Conservation (phyloP, 768 basidiomycete species). For the Rhodotorula sphaerocarpa region DNA sequence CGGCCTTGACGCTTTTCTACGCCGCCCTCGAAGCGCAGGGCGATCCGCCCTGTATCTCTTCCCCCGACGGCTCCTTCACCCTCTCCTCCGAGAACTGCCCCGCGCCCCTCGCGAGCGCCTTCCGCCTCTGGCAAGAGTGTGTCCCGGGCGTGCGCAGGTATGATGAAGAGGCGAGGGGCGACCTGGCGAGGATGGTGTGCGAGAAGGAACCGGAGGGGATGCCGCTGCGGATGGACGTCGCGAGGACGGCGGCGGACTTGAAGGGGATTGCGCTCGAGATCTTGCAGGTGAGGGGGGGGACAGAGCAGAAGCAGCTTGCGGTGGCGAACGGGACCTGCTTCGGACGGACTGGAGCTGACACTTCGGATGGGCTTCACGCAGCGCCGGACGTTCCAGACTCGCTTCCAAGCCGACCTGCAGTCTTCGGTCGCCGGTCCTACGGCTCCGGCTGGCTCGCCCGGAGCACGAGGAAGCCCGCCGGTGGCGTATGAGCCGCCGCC, state of each 20-base stretch:
- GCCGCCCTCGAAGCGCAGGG: constrained; percentile 69
- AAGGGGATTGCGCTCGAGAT: constrained; percentile 80
- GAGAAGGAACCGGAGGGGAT: constrained; percentile 46
- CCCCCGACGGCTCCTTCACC: constrained; percentile 54
- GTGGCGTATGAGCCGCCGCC: constrained; percentile 62
- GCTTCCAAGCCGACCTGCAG: constrained; percentile 66
- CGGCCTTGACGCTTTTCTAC: constrained; percentile 75
- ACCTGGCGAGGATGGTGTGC: constrained; percentile 73
- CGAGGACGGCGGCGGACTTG: constrained; percentile 68
- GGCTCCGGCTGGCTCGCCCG: too few relatives aligned
- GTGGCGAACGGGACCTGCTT: too few relatives aligned
- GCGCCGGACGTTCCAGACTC: constrained; percentile 70
- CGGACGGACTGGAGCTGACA: background rate
- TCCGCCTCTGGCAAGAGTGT: constrained; percentile 61
- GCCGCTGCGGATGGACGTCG: constrained; percentile 48
- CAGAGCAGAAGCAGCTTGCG: too few relatives aligned
- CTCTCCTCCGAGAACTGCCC: constrained; percentile 66
- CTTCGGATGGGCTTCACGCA: constrained; percentile 45
- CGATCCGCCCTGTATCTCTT: constrained; percentile 68
- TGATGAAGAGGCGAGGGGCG: constrained; percentile 60
- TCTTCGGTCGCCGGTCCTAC: too few relatives aligned
- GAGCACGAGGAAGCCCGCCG: too few relatives aligned
- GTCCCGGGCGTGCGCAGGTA: constrained; percentile 62
- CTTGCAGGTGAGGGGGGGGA: constrained; percentile 46
- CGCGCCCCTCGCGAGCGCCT: constrained; percentile 57